These are phyloP conservation scores for Aspergillus sp. DNA, from an alignment of 2,329 filamentous ascomycete genomes.

Conservation along the genomic window DNA sequence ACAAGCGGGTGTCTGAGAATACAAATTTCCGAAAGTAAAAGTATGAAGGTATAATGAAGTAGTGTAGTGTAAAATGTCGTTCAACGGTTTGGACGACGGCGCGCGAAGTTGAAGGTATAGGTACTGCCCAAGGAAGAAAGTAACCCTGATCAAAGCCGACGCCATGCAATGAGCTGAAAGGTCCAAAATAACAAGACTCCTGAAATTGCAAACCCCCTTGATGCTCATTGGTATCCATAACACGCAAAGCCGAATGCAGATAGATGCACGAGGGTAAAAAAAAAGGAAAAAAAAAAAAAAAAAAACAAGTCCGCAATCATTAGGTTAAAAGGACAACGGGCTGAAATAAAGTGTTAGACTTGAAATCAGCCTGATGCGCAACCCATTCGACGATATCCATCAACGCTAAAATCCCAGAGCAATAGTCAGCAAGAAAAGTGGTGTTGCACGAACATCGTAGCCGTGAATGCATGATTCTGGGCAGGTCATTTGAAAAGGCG, in stretches of 20 bases:
- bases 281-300: conserved; percentile 7
- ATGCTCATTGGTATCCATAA: conserved; percentile 29
- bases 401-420: conserved; percentile 15
- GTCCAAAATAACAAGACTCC: conserved; percentile 22
- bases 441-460: conserved; percentile 15
- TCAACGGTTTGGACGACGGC: background rate
- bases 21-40: conserved; percentile 5
- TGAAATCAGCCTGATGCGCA: conserved; percentile 20
- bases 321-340: conserved; percentile 8
- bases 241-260: conserved; percentile 24
- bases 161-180: conserved; percentile 26
- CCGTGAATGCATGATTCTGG: background rate
- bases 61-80: background rate
- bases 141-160: conserved; percentile 20
- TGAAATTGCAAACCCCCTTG: conserved; percentile 21
- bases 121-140: conserved; percentile 14
- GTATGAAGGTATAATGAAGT: background rate
- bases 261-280: conserved; percentile 21
- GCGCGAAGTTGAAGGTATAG: conserved; percentile 1
- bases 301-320: background rate
- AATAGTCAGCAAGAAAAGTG: conserved; percentile 15
- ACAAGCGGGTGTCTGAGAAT: conserved; percentile 6
- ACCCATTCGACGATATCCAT: conserved; percentile 16
- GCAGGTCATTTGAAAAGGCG: background rate
- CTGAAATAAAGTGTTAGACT: conserved; percentile 11